Evolutionary conservation across 1,284 basidiomycete species (phyloP).

Genomic region (Ceratobasidium sp.): DNA sequence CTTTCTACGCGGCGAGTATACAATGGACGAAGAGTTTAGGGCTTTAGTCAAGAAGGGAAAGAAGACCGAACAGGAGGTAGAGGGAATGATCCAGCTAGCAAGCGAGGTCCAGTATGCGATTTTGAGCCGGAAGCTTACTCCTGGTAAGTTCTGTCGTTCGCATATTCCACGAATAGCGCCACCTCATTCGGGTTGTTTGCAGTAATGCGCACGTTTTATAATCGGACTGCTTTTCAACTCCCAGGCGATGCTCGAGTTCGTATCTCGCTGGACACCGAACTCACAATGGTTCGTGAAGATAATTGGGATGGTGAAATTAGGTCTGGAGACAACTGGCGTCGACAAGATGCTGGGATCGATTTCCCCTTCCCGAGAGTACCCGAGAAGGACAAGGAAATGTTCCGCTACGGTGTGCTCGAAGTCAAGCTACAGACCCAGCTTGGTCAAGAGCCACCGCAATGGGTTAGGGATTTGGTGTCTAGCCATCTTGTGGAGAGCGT

Average conservation of each 20-base stretch:
- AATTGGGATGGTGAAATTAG: constrained; percentile 90
- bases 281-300: constrained; percentile 93
- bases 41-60: constrained; percentile 89
- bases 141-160: constrained; percentile 60
- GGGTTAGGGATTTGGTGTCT: constrained; percentile 94
- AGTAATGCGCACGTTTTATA: constrained; percentile 99
- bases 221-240: constrained; percentile 97
- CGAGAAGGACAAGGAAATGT: constrained; percentile 86
- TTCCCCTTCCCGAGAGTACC: constrained; percentile 84
- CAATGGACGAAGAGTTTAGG: constrained; percentile 94
- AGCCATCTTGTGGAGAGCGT: constrained; percentile 94
- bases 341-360: constrained; percentile 93
- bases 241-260: constrained; percentile 98
- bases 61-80: constrained; percentile 93
- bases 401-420: constrained; percentile 94
- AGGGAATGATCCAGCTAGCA: constrained; percentile 94
- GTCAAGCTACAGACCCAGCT: constrained; percentile 97
- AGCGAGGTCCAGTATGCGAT: constrained; percentile 95
- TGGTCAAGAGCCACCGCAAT: constrained; percentile 94
- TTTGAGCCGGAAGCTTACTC: constrained; percentile 80
- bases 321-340: constrained; percentile 89
- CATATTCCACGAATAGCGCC: not conserved
- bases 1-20: constrained; percentile 89
- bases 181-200: constrained; percentile 25
- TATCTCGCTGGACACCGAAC: constrained; percentile 97